Percentiles rank a stretch among this genome's conserved stretches.
Evolutionary conservation across 192 early-diverging fungal genomes (phyloP).

Genomic region (Coemansia sp.): DNA sequence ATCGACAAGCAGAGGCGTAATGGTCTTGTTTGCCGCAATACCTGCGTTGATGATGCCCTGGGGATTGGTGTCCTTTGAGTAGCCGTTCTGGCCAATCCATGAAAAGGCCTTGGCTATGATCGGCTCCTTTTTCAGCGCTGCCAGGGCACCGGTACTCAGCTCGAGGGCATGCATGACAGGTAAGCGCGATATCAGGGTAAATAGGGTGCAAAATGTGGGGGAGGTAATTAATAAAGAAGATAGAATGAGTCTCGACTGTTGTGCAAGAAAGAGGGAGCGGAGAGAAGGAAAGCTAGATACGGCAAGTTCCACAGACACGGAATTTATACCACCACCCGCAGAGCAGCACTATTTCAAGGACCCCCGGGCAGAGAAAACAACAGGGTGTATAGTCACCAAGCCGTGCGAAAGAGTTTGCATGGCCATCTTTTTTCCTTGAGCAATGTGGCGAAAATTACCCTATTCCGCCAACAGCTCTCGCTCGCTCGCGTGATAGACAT

Average conservation of each 20-base stretch:
- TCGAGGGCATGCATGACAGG: slow-evolving; percentile 24
- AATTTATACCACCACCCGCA: not conserved
- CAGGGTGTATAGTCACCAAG: not conserved
- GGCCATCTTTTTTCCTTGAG: not conserved
- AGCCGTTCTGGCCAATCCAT: slow-evolving; percentile 39
- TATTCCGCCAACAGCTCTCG: not conserved
- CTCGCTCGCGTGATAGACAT: not conserved
- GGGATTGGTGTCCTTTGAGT: slow-evolving; percentile 56
- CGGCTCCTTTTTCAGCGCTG: slow-evolving; percentile 24
- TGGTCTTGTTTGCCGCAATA: slow-evolving; percentile 75
- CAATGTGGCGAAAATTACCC: not conserved
- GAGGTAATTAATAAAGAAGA: slow-evolving; percentile 1
- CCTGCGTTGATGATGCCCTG: slow-evolving; percentile 79
- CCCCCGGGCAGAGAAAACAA: not conserved
- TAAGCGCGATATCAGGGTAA: not conserved
- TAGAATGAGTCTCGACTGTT: not conserved
- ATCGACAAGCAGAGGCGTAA: slow-evolving; percentile 56
- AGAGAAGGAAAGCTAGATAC: not conserved
- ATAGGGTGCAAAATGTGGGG: not conserved
- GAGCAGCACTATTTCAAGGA: not conserved
- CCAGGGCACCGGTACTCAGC: slow-evolving; percentile 35
- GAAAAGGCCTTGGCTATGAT: slow-evolving; percentile 29
- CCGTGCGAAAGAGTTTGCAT: not conserved
- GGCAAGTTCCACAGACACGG: not conserved
- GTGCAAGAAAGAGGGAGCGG: not conserved